Percentiles rank a stretch among this genome's conserved stretches.
Evolutionary conservation across 352 stramenopile species (phyloP).

Genomic region (Phytophthora citricola): DNA sequence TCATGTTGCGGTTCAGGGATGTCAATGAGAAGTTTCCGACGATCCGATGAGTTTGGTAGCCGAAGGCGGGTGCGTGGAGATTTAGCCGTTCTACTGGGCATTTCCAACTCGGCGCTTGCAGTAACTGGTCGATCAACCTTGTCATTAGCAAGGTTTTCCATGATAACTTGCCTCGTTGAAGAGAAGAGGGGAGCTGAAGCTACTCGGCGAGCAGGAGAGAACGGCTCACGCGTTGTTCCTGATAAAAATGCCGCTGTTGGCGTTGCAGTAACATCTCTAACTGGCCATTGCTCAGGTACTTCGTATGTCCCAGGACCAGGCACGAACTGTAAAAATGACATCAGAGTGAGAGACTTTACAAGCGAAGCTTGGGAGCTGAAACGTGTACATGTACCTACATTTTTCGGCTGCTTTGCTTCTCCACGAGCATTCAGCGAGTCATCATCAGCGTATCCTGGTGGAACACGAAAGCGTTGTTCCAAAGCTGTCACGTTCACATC

Average conservation of each 20-base stretch:
- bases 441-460: constrained; percentile 54
- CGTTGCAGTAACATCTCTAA: constrained; percentile 19
- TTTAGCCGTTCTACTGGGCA: neutral
- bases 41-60: constrained; percentile 11
- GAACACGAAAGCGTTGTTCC: constrained; percentile 64
- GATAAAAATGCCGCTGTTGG: constrained; percentile 46
- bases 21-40: constrained; percentile 6
- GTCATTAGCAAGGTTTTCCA: constrained; percentile 1
- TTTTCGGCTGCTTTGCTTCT: constrained; percentile 29
- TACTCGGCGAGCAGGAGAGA: constrained; percentile 7
- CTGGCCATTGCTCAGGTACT: constrained; percentile 33
- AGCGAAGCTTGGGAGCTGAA: too few relatives aligned
- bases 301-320: constrained; percentile 69
- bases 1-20: constrained; percentile 11
- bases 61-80: constrained; percentile 25
- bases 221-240: constrained; percentile 13
- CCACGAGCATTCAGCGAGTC: constrained; percentile 39
- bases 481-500: constrained; percentile 62
- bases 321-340: constrained; percentile 34
- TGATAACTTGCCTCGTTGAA: neutral
- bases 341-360: neutral
- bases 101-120: neutral
- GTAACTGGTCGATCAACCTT: constrained; percentile 7
- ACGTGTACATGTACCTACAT: constrained; percentile 16
- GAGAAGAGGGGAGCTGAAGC: constrained; percentile 13